Conservation (phyloP, 371 early-diverging fungal genomes). For the Mucor sp. region DNA sequence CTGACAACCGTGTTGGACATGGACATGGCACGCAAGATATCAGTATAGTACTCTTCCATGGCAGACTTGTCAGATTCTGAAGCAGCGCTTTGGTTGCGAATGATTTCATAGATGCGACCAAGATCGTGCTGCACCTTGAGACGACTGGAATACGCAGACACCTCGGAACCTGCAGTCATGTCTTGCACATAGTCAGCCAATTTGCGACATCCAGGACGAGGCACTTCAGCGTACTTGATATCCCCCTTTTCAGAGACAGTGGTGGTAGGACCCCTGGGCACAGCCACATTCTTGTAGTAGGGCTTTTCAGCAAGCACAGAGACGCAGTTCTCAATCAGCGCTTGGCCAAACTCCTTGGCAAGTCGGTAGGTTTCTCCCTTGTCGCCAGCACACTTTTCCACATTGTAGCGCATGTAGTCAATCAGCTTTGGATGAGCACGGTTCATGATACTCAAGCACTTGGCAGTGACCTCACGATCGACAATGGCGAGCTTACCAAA, state of each 20-base stretch:
- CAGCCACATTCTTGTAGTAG: conserved; percentile 81
- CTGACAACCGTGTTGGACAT: conserved; percentile 72
- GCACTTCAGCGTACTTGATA: conserved; percentile 81
- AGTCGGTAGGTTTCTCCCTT: conserved; percentile 83
- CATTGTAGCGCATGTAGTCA: conserved; percentile 85
- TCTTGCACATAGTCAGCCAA: conserved; percentile 71
- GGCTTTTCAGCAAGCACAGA: conserved; percentile 77
- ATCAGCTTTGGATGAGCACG: conserved; percentile 81
- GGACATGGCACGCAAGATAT: conserved; percentile 74
- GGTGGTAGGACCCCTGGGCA: conserved; percentile 85
- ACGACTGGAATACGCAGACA: conserved; percentile 70
- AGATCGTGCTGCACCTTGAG: conserved; percentile 80
- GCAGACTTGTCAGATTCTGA: conserved; percentile 72
- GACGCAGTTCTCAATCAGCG: conserved; percentile 87
- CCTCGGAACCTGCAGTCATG: conserved; percentile 71
- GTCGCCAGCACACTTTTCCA: conserved; percentile 71
- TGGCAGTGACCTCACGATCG: conserved; percentile 92
- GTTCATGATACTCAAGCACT: conserved; percentile 92
- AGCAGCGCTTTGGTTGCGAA: conserved; percentile 73
- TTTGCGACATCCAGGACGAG: conserved; percentile 68
- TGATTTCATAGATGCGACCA: conserved; percentile 77
- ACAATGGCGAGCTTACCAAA: conserved; percentile 88
- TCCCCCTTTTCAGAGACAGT: conserved; percentile 79
- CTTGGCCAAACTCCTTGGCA: conserved; percentile 79
- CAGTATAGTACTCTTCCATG: conserved; percentile 70